These are phyloP conservation scores for Saururus chinensis DNA, from an alignment of 164 flowering plant genomes.

Conservation along the genomic window DNA sequence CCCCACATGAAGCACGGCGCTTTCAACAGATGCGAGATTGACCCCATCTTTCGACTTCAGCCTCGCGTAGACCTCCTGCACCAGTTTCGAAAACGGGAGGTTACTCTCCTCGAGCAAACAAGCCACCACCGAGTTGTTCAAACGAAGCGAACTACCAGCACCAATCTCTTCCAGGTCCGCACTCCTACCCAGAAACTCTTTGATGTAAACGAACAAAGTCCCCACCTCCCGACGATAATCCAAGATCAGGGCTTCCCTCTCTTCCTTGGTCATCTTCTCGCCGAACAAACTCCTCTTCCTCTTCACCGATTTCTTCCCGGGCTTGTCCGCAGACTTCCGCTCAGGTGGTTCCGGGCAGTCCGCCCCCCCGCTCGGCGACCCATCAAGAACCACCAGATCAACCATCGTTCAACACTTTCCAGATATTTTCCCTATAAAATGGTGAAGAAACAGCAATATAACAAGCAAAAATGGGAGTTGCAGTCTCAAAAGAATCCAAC, in stretches of 20 bases:
- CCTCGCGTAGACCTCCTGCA: constrained; percentile 43
- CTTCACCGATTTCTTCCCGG: constrained; percentile 9
- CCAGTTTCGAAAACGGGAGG: constrained; percentile 48
- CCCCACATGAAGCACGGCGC: constrained; percentile 50
- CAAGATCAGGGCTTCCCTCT: constrained; percentile 9
- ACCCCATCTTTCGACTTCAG: constrained; percentile 28
- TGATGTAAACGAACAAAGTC: constrained; percentile 13
- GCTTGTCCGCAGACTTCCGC: too few species aligned
- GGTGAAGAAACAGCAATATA: too few species aligned
- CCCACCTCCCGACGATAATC: constrained; percentile 12
- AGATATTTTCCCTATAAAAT: too few species aligned
- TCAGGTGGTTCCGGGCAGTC: too few species aligned
- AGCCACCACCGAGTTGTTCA: constrained; percentile 30
- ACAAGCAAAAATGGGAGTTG: too few species aligned
- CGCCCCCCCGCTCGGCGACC: not conserved
- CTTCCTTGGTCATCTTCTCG: constrained; percentile 10
- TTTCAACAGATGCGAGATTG: constrained; percentile 44
- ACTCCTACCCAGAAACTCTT: constrained; percentile 10
- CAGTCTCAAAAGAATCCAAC: too few species aligned
- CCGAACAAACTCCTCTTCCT: constrained; percentile 11
- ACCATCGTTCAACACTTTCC: constrained; percentile 1
- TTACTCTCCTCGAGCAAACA: constrained; percentile 68
- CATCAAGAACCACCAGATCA: constrained; percentile 1
- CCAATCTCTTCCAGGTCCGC: constrained; percentile 7
- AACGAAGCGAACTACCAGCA: not conserved